Evolutionary conservation across 192 early-diverging fungal genomes (phyloP), one percentile per base, ranked within the genome.

Genomic region (Coemansia biformis): DNA sequence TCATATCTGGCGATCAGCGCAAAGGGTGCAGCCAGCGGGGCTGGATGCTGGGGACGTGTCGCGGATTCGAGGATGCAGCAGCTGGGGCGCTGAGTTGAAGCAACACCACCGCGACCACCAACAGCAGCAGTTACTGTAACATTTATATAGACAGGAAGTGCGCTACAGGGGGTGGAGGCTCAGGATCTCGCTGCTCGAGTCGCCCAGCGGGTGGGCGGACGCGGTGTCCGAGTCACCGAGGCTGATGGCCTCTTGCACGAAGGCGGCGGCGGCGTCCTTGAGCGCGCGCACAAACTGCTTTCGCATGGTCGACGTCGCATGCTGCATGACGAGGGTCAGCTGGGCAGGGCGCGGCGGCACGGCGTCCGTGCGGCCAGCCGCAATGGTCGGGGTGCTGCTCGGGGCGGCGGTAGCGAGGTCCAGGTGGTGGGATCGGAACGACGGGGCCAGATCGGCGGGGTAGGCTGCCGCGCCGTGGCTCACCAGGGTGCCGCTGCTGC

Each of bases 301-400:
- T 22, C 69, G 61, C 34, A 44, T 37, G 7, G 40, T 46, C 5
- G 69, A 72, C 0, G 57, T 53, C 1, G 54, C 45, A 11, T 72
- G 69, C 49, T 72, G 69, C 69, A 72, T 72, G 22, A 72, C 69
- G 32, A 72, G 69, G 19, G 69, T 73, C 11, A 73, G 62, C 42
- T 65, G 69, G 4, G 39, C 42, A 5, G 57, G 45, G 11, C 47
- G 43, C 16, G 51, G 56, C n/a, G 42, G 28, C n/a, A 51, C 42
- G 0, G 30, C 22, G 14, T 60, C 60, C n/a, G n/a, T n/a, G n/a
- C n/a, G n/a, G n/a, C n/a, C n/a, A n/a, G n/a, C n/a, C n/a, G n/a
- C n/a, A n/a, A n/a, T n/a, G n/a, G n/a, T n/a, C n/a, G n/a, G n/a
- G n/a, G n/a, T n/a, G n/a, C n/a, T n/a, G n/a, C n/a, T n/a, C n/a